Conservation (phyloP, 495 filamentous ascomycete species). For the Talaromyces wortmannii region DNA sequence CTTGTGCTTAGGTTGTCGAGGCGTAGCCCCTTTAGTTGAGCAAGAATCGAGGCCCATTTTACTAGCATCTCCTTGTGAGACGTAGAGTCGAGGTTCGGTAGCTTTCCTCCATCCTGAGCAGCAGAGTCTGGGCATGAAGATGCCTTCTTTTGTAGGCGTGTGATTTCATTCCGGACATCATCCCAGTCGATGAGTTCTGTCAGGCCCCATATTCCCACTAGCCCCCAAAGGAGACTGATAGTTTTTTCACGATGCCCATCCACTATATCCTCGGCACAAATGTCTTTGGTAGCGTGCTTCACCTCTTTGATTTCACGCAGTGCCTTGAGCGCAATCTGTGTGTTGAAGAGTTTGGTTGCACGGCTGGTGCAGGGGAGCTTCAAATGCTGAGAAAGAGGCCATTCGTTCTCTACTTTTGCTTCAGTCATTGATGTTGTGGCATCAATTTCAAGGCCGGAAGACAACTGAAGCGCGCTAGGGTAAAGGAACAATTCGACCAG, state of each 20-base stretch:
- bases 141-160: constrained; percentile 26
- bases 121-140: constrained; percentile 8
- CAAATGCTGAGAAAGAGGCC: constrained; percentile 49
- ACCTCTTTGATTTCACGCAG: constrained; percentile 33
- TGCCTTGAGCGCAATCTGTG: constrained; percentile 50
- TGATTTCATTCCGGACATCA: constrained; percentile 45
- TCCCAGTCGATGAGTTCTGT: constrained; percentile 46
- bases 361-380: constrained; percentile 54
- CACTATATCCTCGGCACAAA: constrained; percentile 55
- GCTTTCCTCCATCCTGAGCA: constrained; percentile 8
- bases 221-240: constrained; percentile 52
- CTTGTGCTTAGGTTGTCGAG: constrained; percentile 53
- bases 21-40: constrained; percentile 32
- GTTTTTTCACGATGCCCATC: constrained; percentile 65
- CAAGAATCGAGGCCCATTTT: constrained; percentile 48
- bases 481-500: constrained; percentile 56
- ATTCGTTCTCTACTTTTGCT: constrained; percentile 6
- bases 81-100: constrained; percentile 15
- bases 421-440: constrained; percentile 12
- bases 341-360: constrained; percentile 55
- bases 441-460: constrained; percentile 13
- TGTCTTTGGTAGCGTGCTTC: constrained; percentile 20
- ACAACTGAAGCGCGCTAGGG: constrained; percentile 16
- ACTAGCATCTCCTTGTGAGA: constrained; percentile 37
- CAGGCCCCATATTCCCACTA: constrained; percentile 53